Conservation (phyloP, 2,329 filamentous ascomycete species). For the Grosmannia huntii region DNA sequence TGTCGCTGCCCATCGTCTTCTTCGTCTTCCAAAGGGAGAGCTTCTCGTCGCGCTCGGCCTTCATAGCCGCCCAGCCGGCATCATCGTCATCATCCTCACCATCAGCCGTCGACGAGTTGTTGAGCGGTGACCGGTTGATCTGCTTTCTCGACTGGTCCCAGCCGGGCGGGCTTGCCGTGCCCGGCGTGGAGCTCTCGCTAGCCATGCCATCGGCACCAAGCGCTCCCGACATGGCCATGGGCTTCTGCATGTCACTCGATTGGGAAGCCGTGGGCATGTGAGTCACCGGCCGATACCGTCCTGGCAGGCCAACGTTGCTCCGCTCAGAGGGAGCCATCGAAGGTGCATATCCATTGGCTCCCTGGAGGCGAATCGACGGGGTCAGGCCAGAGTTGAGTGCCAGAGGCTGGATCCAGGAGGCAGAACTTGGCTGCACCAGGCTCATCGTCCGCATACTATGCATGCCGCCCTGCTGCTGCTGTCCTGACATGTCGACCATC, state of each 20-base stretch:
- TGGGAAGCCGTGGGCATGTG: slow-evolving; percentile 32
- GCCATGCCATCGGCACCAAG: not conserved
- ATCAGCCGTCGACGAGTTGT: slow-evolving; percentile 26
- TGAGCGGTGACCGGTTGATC: slow-evolving; percentile 24
- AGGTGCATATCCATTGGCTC: slow-evolving; percentile 54
- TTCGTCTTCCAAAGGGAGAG: slow-evolving; percentile 52
- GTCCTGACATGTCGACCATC: slow-evolving; percentile 27
- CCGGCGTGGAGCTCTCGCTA: not conserved
- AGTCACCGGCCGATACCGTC: slow-evolving; percentile 82
- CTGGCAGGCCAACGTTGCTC: slow-evolving; percentile 82
- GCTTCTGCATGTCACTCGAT: slow-evolving; percentile 20
- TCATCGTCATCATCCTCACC: slow-evolving; percentile 52
- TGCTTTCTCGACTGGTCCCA: slow-evolving; percentile 18
- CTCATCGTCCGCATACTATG: slow-evolving; percentile 58
- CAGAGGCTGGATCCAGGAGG: slow-evolving; percentile 41
- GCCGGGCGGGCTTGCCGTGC: slow-evolving; percentile 4
- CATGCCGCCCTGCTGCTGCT: slow-evolving; percentile 23
- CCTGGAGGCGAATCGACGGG: slow-evolving; percentile 37
- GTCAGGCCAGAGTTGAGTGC: slow-evolving; percentile 27
- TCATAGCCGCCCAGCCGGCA: slow-evolving; percentile 58
- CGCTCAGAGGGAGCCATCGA: slow-evolving; percentile 94
- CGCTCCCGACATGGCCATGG: slow-evolving; percentile 29
- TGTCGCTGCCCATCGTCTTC: slow-evolving; percentile 24
- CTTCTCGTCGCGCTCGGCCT: slow-evolving; percentile 56
- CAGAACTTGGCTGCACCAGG: slow-evolving; percentile 60